Evolutionary conservation across 495 filamentous ascomycete species (phyloP), one percentile per base, ranked within the genome.

Genomic region (Aspergillus egyptiacus): DNA sequence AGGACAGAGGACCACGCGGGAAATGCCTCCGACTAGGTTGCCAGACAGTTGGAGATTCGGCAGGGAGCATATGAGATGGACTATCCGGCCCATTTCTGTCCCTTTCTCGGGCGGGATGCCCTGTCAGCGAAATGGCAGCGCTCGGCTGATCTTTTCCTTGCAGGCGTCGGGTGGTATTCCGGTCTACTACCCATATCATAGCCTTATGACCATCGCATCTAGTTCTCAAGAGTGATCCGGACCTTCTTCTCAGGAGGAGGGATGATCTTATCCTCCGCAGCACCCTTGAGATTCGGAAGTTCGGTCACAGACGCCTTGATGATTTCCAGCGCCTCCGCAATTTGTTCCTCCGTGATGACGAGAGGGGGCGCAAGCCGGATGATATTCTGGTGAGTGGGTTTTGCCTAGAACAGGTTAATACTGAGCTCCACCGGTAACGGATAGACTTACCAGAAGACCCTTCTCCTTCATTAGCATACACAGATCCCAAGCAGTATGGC

Each of bases 381-480:
- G 69, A 97, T 97, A 64, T 97, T 96, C 58, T 95, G 82, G 68
- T 98, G 93, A 27, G 94, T 99, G 8, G 94, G 94, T 79, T 99
- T 99, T 49, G 93, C 93, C 88, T 95, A 64, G 58, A n/a, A 14
- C 24, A 43, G 41, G 46, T 68, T 60, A 73, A 70, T 60, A 50
- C n/a, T 30, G 25, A 20, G 2, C 10, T 2, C 14, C 43, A 20
- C 8, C 1, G 2, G 14, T 6, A 20, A 27, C 13, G 1, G 9
- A 31, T 13, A 31, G 17, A 70, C 80, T 61, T 77, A 95, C 89
- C 79, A 98, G 66, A 46, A 98, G 71, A 37, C 93, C 93, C 78
- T 96, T 97, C 66, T 84, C 81, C 77, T 97, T 97, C 73, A 97
- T 78, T 63, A 96, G 62, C 74, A 98, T 81, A 63, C 94, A 98